A percentile compares a stretch with the other conserved stretches of the same genome.
Conservation (phyloP, 352 stramenopile genomes). For the Globisporangium cylindrosporum region DNA sequence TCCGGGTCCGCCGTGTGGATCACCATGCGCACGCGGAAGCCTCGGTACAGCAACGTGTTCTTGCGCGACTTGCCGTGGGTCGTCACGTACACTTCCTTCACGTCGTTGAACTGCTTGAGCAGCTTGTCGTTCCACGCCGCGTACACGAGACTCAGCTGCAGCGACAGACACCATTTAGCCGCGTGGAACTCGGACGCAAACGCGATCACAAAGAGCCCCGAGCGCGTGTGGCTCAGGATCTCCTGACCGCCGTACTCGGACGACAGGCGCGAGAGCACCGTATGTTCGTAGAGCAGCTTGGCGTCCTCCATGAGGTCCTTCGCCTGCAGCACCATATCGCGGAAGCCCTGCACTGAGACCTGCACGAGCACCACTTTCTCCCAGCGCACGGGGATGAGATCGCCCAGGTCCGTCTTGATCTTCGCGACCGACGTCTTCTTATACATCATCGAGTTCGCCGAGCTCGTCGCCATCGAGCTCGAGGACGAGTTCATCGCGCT, state of each 20-base stretch:
- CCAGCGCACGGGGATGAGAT: slow-evolving; percentile 69
- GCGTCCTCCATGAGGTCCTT: slow-evolving; percentile 88
- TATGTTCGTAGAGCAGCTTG: slow-evolving; percentile 85
- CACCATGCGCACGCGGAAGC: slow-evolving; percentile 85
- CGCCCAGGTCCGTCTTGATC: slow-evolving; percentile 80
- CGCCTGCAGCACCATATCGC: slow-evolving; percentile 66
- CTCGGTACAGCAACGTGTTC: slow-evolving; percentile 75
- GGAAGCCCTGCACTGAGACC: slow-evolving; percentile 81
- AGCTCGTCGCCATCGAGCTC: background rate
- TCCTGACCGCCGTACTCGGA: slow-evolving; percentile 84
- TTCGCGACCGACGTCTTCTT: slow-evolving; percentile 61
- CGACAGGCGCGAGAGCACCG: slow-evolving; percentile 74
- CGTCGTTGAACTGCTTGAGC: slow-evolving; percentile 80
- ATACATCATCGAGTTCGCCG: slow-evolving; percentile 16
- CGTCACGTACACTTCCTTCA: slow-evolving; percentile 67
- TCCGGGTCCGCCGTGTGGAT: slow-evolving; percentile 74
- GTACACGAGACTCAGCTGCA: slow-evolving; percentile 84
- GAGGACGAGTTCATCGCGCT: slow-evolving; percentile 8
- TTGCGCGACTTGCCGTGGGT: slow-evolving; percentile 65
- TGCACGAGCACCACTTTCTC: slow-evolving; percentile 85
- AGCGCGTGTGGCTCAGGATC: slow-evolving; percentile 70
- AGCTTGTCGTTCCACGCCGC: slow-evolving; percentile 86
- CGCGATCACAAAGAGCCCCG: slow-evolving; percentile 79
- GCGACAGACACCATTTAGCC: slow-evolving; percentile 83
- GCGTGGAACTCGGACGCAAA: slow-evolving; percentile 86